Evolutionary conservation across 306 rosid species (phyloP), one percentile per base, ranked within the genome.

Genomic region (Quercus bicolor): DNA sequence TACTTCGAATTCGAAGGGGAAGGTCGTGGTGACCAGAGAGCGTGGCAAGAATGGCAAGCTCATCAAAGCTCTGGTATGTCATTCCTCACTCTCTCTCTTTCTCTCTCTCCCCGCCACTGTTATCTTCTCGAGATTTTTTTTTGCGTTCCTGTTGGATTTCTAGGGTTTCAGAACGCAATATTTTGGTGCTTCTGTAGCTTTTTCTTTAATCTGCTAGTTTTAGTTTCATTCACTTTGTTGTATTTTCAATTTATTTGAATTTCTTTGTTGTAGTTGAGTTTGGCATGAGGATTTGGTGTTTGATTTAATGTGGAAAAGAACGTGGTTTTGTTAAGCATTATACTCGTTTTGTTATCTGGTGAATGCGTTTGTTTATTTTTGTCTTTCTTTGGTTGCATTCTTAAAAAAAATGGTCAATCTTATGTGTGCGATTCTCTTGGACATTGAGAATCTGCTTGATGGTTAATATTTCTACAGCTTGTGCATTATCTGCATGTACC

Each of bases 1-100:
- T 23, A 45, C 79, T 61, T 75, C 90, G 2, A 70, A 73, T 87
- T 71, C 33, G 34, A 15, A 76, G 1, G 96, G 88, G 6, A 83
- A 83, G 73, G 99, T 96, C 29, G 94, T 96, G 60, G 98, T 91
- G 72, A 96, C 99, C 75, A 91, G 99, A 87, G 98, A 96, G 87
- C 98, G 90, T 6, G 99, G 99, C 87, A 93, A 96, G 89, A 96
- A 96, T 68, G 86, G 83, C 81, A 96, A 96, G 89, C 98, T 96
- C 70, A 87, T 96, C 86, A 56, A 73, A 55, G 91, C 93, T 83
- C 88, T 96, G 96, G 99, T 96, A 66, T 24, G 53, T 62, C 56
- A 8, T 55, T 26, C 24, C 77, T 74, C 74, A 65, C 5, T 7
- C 64, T 29, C 5, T 43, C 76, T 56, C 34, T 56, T n/a, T n/a